These are phyloP conservation scores for Pseudonectria foliicola DNA, from an alignment of 2,329 filamentous ascomycete species.

Conservation along the genomic window DNA sequence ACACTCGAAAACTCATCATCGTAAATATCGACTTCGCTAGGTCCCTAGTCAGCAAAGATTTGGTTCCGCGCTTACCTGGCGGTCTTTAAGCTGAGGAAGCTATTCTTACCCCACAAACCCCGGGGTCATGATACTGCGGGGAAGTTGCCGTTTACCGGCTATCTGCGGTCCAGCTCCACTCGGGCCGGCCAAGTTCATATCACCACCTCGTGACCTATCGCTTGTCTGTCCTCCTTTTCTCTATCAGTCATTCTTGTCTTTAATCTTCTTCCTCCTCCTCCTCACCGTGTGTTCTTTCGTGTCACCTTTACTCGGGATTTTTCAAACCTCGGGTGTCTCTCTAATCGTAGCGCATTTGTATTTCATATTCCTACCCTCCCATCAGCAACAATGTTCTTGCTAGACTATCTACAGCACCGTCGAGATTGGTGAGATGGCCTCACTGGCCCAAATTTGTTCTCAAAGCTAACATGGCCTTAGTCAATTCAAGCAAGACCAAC, in stretches of 20 bases:
- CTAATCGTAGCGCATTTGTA: too few species aligned
- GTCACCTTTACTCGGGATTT: too few species aligned
- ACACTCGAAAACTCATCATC: too few species aligned
- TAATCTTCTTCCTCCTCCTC: too few species aligned
- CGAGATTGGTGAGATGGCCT: conserved; percentile 64
- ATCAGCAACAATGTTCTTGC: conserved; percentile 30
- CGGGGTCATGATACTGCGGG: conserved; percentile 7
- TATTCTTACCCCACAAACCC: conserved; percentile 1
- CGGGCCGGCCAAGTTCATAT: background rate
- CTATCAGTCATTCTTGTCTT: too few species aligned
- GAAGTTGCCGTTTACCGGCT: conserved; percentile 4
- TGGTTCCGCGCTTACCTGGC: too few species aligned
- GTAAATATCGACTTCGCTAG: too few species aligned
- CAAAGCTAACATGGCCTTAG: conserved; percentile 40
- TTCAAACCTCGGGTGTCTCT: too few species aligned
- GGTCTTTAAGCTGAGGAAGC: too few species aligned
- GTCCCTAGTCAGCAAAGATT: too few species aligned
- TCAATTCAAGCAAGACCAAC: conserved; percentile 71
- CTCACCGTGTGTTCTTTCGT: too few species aligned
- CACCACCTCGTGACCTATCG: conserved; percentile 2
- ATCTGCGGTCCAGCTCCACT: conserved; percentile 10
- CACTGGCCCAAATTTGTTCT: too few species aligned
- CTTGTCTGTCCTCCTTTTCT: conserved; percentile 2
- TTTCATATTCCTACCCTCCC: background rate
- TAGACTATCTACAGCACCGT: conserved; percentile 61